These are phyloP conservation scores for Picochlorum sp. DNA, from an alignment of 139 green algal genomes.

Conservation along the genomic window DNA sequence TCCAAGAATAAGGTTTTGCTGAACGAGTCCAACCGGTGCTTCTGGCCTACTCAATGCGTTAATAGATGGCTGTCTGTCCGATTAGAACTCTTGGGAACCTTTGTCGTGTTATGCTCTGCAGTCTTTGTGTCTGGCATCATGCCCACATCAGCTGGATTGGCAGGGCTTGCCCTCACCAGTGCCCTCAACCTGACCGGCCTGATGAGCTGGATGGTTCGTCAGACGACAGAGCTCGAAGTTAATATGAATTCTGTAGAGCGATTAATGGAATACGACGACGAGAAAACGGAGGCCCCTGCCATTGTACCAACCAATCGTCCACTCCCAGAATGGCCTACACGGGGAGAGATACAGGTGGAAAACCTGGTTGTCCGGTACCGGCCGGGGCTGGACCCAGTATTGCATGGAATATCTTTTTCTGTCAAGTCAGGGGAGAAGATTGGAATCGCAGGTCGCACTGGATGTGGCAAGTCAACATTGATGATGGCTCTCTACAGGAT, in stretches of 20 bases:
- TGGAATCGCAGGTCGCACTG: constrained; percentile 44
- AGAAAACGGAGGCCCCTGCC: constrained; percentile 26
- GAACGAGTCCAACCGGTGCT: constrained; percentile 55
- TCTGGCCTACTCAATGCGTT: constrained; percentile 60
- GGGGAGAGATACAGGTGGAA: constrained; percentile 42
- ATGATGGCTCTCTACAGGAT: constrained; percentile 55
- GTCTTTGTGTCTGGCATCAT: constrained; percentile 50
- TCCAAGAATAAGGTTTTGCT: constrained; percentile 40
- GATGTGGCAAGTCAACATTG: constrained; percentile 52
- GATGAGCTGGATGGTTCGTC: constrained; percentile 77
- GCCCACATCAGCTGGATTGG: constrained; percentile 60
- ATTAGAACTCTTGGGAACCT: constrained; percentile 83
- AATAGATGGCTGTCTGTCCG: constrained; percentile 91
- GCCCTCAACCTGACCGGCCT: constrained; percentile 80
- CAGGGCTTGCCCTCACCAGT: constrained; percentile 78
- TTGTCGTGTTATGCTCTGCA: constrained; percentile 45
- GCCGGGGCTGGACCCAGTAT: constrained; percentile 69
- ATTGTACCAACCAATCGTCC: constrained; percentile 17
- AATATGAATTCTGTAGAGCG: constrained; percentile 90
- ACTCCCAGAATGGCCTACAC: constrained; percentile 38
- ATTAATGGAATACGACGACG: constrained; percentile 66
- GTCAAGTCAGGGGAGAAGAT: constrained; percentile 32
- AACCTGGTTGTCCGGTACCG: constrained; percentile 73
- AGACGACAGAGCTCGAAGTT: constrained; percentile 33
- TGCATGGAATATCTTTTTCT: constrained; percentile 66